phyloP scores from a whole-genome alignment of 1,284 basidiomycete genomes.

The Amylostereum areolatum region DNA sequence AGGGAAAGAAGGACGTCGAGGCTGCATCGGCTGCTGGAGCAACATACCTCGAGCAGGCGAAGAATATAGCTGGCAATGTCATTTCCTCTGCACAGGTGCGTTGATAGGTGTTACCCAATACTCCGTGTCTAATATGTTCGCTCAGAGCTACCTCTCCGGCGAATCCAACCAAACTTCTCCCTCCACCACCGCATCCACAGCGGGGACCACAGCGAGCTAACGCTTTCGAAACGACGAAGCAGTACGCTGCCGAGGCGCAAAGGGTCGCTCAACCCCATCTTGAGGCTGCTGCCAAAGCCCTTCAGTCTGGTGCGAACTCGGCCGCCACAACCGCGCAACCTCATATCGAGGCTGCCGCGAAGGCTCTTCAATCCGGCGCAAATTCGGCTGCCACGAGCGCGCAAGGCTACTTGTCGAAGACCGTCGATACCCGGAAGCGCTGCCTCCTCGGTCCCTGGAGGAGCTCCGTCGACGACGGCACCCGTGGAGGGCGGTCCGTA shows the following conservation, averaged over 20 bases:
- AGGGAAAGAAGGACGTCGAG: slow-evolving; percentile 47
- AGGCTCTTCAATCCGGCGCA: slow-evolving; percentile 9
- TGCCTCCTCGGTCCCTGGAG: slow-evolving; percentile 21
- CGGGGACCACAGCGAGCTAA: slow-evolving; percentile 10
- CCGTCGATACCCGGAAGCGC: slow-evolving; percentile 2
- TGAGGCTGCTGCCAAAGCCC: slow-evolving; percentile 10
- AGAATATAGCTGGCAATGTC: slow-evolving; percentile 36
- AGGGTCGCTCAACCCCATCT: slow-evolving; percentile 22
- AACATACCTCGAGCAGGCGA: slow-evolving; percentile 49
- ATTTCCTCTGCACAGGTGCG: slow-evolving; percentile 48
- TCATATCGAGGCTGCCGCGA: slow-evolving; percentile 25
- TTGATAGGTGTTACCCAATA: slow-evolving; percentile 3
- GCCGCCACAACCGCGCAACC: slow-evolving; percentile 17
- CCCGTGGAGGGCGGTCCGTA: slow-evolving; percentile 37
- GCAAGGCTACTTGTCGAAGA: slow-evolving; percentile 18
- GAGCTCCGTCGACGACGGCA: slow-evolving; percentile 34
- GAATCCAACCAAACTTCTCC: not conserved
- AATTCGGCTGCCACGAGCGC: slow-evolving; percentile 12
- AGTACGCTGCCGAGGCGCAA: slow-evolving; percentile 17
- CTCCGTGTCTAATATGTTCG: not conserved
- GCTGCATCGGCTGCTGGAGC: slow-evolving; percentile 35
- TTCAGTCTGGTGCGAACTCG: not conserved
- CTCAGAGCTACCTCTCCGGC: not conserved
- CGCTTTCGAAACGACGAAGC: slow-evolving; percentile 6
- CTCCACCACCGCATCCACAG: slow-evolving; percentile 5